Percentiles rank a stretch among this genome's conserved stretches.
phyloP scores from a whole-genome alignment of 129 eudicot genomes.

The Calendula officinalis region DNA sequence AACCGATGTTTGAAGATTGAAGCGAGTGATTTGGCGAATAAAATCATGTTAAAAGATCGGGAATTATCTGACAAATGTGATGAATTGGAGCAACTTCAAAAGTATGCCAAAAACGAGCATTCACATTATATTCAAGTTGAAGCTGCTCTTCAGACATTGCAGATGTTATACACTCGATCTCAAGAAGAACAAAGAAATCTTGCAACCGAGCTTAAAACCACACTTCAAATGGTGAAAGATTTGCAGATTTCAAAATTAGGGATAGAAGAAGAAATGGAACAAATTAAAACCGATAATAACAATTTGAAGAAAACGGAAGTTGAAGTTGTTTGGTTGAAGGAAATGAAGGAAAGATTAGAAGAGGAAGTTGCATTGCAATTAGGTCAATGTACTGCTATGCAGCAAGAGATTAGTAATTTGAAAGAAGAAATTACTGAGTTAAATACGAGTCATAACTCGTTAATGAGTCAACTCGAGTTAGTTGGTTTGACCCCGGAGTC shows the following conservation, averaged over 20 bases:
- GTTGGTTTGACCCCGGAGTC: slow-evolving; percentile 57
- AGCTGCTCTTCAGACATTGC: slow-evolving; percentile 59
- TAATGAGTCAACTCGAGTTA: slow-evolving; percentile 62
- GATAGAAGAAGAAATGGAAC: slow-evolving; percentile 61
- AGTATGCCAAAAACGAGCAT: slow-evolving; percentile 53
- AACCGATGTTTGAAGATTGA: slow-evolving; percentile 58
- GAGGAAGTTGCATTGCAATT: slow-evolving; percentile 63
- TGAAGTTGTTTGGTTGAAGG: slow-evolving; percentile 53
- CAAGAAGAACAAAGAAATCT: slow-evolving; percentile 80
- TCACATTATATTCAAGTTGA: slow-evolving; percentile 55
- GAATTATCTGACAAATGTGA: slow-evolving; percentile 59
- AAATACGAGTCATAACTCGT: slow-evolving; percentile 48
- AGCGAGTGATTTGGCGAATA: slow-evolving; percentile 61
- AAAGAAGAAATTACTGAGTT: slow-evolving; percentile 61
- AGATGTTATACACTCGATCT: slow-evolving; percentile 63
- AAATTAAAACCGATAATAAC: slow-evolving; percentile 50
- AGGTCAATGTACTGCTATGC: slow-evolving; percentile 52
- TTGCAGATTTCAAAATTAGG: slow-evolving; percentile 52
- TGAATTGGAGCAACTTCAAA: slow-evolving; percentile 66
- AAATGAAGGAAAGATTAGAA: slow-evolving; percentile 79
- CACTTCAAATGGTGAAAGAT: slow-evolving; percentile 64
- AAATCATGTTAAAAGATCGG: slow-evolving; percentile 63
- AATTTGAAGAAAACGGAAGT: slow-evolving; percentile 44
- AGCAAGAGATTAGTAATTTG: slow-evolving; percentile 46
- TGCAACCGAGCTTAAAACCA: slow-evolving; percentile 60